These are phyloP conservation scores for Trypanosoma rangeli DNA, from an alignment of 208 protist species.

Conservation along the genomic window DNA sequence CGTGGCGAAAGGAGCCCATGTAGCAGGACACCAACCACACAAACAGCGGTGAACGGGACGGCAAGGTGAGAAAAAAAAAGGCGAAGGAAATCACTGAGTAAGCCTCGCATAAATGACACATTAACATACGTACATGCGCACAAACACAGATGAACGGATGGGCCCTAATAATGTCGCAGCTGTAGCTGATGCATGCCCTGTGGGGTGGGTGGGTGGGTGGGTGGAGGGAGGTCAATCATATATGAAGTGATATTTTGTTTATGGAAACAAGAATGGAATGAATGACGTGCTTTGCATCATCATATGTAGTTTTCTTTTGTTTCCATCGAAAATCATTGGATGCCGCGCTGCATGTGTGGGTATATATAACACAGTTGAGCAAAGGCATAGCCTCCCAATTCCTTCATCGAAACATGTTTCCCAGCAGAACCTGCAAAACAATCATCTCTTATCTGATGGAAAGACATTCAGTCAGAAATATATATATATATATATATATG, in stretches of 20 bases:
- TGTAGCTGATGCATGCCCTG: not conserved
- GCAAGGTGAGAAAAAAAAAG: slow-evolving; percentile 10
- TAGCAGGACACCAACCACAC: slow-evolving; percentile 2
- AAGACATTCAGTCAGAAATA: not conserved
- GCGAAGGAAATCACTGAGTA: slow-evolving; percentile 12
- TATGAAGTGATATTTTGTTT: not conserved
- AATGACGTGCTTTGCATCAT: not conserved
- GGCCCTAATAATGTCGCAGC: not conserved
- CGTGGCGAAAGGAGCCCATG: not conserved
- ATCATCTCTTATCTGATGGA: not conserved
- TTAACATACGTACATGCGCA: not conserved
- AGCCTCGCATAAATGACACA: not conserved
- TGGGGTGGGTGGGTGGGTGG: too few relatives aligned
- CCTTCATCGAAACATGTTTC: not conserved
- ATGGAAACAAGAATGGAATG: not conserved
- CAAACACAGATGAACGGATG: not conserved
- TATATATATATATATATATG: slow-evolving; percentile 14
- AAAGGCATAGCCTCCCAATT: not conserved
- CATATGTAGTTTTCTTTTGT: not conserved
- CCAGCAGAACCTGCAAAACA: not conserved
- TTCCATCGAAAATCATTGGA: not conserved
- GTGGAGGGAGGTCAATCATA: not conserved
- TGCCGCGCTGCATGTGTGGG: not conserved
- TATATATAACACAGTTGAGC: not conserved
- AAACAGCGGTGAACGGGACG: not conserved